Conservation (phyloP, 768 basidiomycete genomes). For the Termitomyces sp. region DNA sequence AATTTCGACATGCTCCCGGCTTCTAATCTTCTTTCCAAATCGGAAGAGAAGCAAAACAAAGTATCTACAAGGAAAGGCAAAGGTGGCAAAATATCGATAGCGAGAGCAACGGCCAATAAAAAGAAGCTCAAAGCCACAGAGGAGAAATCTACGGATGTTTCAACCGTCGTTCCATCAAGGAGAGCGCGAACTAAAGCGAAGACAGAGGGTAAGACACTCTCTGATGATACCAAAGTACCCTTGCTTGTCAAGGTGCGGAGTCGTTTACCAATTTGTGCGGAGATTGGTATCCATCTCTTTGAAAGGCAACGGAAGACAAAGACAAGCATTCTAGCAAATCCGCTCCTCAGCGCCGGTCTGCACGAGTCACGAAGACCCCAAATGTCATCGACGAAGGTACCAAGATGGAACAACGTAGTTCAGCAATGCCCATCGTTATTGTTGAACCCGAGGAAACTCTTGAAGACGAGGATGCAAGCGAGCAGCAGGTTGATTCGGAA, state of each 20-base stretch:
- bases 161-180: neutral
- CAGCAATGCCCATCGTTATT: neutral
- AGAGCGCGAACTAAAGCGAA: neutral
- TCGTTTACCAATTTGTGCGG: neutral
- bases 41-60: slow-evolving; percentile 10
- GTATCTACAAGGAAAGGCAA: slow-evolving; percentile 16
- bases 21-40: neutral
- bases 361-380: slow-evolving; percentile 3
- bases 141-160: neutral
- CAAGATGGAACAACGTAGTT: neutral
- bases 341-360: slow-evolving; percentile 9
- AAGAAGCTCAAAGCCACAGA: neutral
- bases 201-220: neutral
- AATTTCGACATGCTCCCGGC: slow-evolving; percentile 31
- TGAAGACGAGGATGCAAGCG: neutral
- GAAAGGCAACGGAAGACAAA: neutral
- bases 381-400: neutral
- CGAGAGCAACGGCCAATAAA: neutral
- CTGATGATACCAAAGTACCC: neutral
- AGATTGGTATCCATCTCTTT: neutral
- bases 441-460: neutral
- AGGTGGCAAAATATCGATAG: neutral
- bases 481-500: neutral
- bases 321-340: neutral
- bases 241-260: neutral